These are phyloP conservation scores for Aquilaria sinensis DNA, from an alignment of 345 rosid genomes.

Conservation along the genomic window DNA sequence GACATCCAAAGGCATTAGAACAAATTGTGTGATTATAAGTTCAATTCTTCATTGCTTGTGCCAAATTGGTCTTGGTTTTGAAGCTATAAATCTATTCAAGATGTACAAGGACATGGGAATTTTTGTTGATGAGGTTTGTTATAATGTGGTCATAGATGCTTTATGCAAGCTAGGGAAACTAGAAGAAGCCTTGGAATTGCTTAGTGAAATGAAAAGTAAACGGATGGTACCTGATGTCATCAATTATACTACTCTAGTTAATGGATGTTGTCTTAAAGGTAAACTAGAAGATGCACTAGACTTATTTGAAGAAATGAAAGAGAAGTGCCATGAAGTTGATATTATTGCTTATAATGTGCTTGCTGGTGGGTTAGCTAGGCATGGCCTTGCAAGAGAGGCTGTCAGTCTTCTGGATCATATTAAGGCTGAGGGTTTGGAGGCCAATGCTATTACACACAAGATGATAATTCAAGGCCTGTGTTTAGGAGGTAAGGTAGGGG, in stretches of 20 bases:
- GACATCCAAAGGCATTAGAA: slow-evolving; percentile 42
- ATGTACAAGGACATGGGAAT: slow-evolving; percentile 26
- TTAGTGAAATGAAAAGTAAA: slow-evolving; percentile 53
- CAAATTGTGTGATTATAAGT: slow-evolving; percentile 50
- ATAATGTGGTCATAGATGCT: slow-evolving; percentile 40
- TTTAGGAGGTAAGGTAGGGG: slow-evolving; percentile 46
- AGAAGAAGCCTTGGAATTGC: slow-evolving; percentile 48
- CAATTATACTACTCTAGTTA: slow-evolving; percentile 66
- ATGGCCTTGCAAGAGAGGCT: slow-evolving; percentile 36
- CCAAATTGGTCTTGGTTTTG: slow-evolving; percentile 33
- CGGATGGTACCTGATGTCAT: slow-evolving; percentile 42
- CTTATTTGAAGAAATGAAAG: slow-evolving; percentile 49
- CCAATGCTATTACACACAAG: slow-evolving; percentile 38
- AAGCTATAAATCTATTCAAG: slow-evolving; percentile 33
- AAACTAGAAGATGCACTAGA: slow-evolving; percentile 35
- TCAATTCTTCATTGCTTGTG: slow-evolving; percentile 53
- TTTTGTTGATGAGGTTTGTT: slow-evolving; percentile 65
- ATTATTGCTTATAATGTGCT: slow-evolving; percentile 47
- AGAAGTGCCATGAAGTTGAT: slow-evolving; percentile 43
- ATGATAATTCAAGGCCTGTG: slow-evolving; percentile 68
- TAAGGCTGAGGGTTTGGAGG: slow-evolving; percentile 39
- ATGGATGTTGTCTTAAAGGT: slow-evolving; percentile 54
- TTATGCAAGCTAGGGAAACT: slow-evolving; percentile 53
- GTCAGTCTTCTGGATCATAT: slow-evolving; percentile 26
- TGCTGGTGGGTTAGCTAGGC: slow-evolving; percentile 42